Base-by-base conservation (phyloP, 2,329 filamentous ascomycete genomes). In the Paraconiothyrium brasiliense region DNA sequence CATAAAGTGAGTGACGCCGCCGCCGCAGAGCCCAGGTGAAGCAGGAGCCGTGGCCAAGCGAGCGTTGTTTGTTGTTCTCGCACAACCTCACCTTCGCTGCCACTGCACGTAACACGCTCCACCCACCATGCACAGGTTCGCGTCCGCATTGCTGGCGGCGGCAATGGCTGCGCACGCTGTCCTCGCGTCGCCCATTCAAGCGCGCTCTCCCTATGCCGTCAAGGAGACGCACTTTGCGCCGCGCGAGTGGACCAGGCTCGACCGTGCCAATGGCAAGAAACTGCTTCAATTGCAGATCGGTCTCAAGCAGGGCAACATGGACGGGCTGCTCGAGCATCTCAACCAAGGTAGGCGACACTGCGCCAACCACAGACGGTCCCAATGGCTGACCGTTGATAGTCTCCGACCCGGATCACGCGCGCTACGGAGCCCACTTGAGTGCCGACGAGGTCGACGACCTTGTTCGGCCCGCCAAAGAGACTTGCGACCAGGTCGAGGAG, bases 211-310 rank as follows among this genome's bases (percentile, higher is more conserved):
- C 1, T 86, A 86, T 69, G 75, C 76, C 7, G 78, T 89, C 65
- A 89, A 89, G 76, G 86, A 88, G 62, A 79, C 78, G 16, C 85
- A 88, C 71, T 66, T 75, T 65, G 82, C 85, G 11, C 86, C 87
- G 7, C 73, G 76, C 34, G 77, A 77, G 57, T 89, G 86, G 86
- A 80, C 74, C 9, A 79, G 79, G 61, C 70, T 83, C 50, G 80
- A 80, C 43, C 76, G 80, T 35, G 83, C 86, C 2, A 80, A 84
- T 43, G 79, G 81, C 48, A 74, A 79, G 20, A 81, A 85, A 62
- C 76, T 80, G 37, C 82, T 89, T 62, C 77, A 85, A 39, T 75
- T 89, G 50, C 83, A 86, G 54, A 88, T 89, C 69, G 86, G 84
- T 34, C 72, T 89, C 62, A 87, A 84, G 79, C 86, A 89, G 71